Evolutionary conservation across 1,139 yeast genomes (phyloP).

Genomic region (Eremothecium cymbalariae): DNA sequence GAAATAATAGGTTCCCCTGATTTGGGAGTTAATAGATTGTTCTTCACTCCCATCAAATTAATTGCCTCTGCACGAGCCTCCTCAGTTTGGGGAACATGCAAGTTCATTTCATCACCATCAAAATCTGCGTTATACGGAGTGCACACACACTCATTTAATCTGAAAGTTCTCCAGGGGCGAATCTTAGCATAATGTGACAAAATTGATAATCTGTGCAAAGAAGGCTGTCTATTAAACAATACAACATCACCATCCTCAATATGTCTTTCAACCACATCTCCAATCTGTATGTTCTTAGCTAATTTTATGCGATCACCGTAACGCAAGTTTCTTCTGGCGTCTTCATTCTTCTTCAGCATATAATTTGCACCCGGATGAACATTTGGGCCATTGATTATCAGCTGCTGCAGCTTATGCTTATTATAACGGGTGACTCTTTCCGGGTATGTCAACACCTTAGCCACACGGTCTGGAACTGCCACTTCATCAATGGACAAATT

Average conservation of each 20-base stretch:
- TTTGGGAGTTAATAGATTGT: conserved; percentile 88
- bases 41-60: conserved; percentile 95
- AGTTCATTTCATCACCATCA: conserved; percentile 99
- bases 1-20: conserved; percentile 99
- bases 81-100: conserved; percentile 98
- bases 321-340: conserved; percentile 77
- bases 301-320: conserved; percentile 78
- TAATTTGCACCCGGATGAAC: conserved; percentile 96
- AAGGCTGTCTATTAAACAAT: conserved; percentile 94
- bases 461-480: conserved; percentile 96
- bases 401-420: conserved; percentile 59
- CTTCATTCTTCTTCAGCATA: conserved; percentile 71
- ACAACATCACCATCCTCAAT: conserved; percentile 96
- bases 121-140: conserved; percentile 99
- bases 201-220: conserved; percentile 89
- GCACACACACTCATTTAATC: conserved; percentile 97
- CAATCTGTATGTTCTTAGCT: conserved; percentile 69
- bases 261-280: conserved; percentile 97
- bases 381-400: conserved; percentile 79
- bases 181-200: conserved; percentile 92
- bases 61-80: conserved; percentile 98
- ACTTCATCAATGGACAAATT: conserved; percentile 91
- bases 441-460: conserved; percentile 91
- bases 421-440: conserved; percentile 91
- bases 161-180: conserved; percentile 96